phyloP scores from a whole-genome alignment of 2,329 filamentous ascomycete species.

The Botryotinia narcissicola region DNA sequence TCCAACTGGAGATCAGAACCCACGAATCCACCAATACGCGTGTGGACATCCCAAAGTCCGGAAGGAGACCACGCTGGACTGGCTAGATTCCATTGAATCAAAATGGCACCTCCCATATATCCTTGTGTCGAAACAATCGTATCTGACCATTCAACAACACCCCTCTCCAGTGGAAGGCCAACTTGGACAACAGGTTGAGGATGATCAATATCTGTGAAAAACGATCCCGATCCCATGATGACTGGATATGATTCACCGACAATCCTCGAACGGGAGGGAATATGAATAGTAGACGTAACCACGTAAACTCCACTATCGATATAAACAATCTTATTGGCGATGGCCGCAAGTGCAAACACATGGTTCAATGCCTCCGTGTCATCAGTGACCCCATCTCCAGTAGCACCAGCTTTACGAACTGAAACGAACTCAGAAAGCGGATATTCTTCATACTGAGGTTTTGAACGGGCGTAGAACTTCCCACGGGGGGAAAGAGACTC shows the following conservation, averaged over 20 bases:
- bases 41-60: constrained; percentile 50
- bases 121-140: constrained; percentile 62
- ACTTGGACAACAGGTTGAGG: constrained; percentile 52
- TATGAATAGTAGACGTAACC: constrained; percentile 47
- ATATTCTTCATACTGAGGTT: constrained; percentile 52
- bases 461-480: constrained; percentile 49
- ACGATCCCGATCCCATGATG: constrained; percentile 40
- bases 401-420: constrained; percentile 43
- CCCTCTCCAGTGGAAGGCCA: constrained; percentile 55
- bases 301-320: constrained; percentile 57
- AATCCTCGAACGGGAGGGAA: constrained; percentile 45
- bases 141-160: constrained; percentile 61
- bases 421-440: constrained; percentile 44
- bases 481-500: neutral
- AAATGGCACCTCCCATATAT: constrained; percentile 52
- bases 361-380: constrained; percentile 59
- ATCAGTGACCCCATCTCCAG: constrained; percentile 56
- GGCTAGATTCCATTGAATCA: constrained; percentile 65
- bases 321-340: constrained; percentile 51
- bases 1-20: constrained; percentile 28
- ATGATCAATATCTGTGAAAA: constrained; percentile 44
- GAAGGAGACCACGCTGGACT: constrained; percentile 47
- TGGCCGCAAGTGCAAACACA: constrained; percentile 51
- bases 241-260: constrained; percentile 47
- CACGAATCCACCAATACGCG: constrained; percentile 45